Base-by-base conservation (phyloP, 257 asterid genomes). In the Solanum neorickii region DNA sequence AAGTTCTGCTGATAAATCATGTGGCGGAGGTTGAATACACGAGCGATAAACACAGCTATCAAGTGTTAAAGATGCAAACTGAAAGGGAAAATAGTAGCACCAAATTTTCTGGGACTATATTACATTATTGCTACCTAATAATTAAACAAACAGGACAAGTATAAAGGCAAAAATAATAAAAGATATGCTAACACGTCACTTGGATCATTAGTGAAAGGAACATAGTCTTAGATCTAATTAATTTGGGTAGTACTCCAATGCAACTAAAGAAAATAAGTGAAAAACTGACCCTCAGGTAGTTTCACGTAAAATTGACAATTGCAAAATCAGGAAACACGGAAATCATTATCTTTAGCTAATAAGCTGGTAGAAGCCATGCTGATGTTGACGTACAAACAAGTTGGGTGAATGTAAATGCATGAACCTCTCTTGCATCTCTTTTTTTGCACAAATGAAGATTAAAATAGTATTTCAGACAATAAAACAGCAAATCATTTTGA, bases 31-130 rank as follows among this genome's bases (percentile, higher is more conserved):
- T 82, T 27, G 70, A 59, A 59, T 44, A 74, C 87, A 87, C 89
- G 83, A 47, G 76, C n/a, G 44, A 83, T 87, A 87, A 83, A 87
- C 87, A 87, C 87, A 87, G 84, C 89, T 87, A 83, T 56, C 44
- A 44, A 62, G 29, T 9, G 87, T 87, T 76, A 87, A 87, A 77
- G 82, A 73, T 27, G 68, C 70, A 70, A 82, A 87, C n/a, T 35
- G 56, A 31, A 29, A 29, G 31, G 41, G 80, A 65, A 84, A 9
- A 31, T 16, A 66, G 68, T 31, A 66, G 72, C 80, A 82, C 46
- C 37, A 82, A 21, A 49, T 33, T 68, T 69, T 41, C 59, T 65
- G 60, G 65, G 62, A 41, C 12, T 66, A 84, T 62, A 29, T 65
- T 65, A 37, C 59, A 59, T 59, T 56, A 56, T 56, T 56, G 21